Evolutionary conservation across 805 yeast species (phyloP).

Genomic region (Brettanomyces bruxellensis): DNA sequence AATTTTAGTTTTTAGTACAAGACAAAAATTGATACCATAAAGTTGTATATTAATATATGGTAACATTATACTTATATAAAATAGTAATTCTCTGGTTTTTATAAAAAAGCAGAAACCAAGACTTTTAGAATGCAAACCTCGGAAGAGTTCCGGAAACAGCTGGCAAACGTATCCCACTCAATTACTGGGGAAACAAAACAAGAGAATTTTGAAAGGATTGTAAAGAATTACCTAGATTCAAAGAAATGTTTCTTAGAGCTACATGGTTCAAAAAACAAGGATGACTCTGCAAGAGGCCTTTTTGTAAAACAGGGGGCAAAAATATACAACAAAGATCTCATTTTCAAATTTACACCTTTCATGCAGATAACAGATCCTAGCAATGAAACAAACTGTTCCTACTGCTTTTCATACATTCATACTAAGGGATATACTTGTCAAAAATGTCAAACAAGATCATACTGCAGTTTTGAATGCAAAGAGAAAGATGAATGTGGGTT

Average conservation of each 20-base stretch:
- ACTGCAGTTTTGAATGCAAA: background rate
- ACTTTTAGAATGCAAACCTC: too few relatives aligned
- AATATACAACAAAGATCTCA: background rate
- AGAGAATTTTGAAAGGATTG: background rate
- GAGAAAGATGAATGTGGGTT: background rate
- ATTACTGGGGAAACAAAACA: too few relatives aligned
- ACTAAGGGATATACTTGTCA: background rate
- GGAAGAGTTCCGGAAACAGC: too few relatives aligned
- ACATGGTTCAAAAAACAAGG: background rate
- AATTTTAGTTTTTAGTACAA: too few relatives aligned
- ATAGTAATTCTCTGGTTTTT: too few relatives aligned
- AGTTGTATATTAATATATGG: too few relatives aligned
- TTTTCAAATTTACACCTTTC: slow-evolving; percentile 3
- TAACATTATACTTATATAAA: too few relatives aligned
- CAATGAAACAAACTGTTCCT: slow-evolving; percentile 3
- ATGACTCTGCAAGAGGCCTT: slow-evolving; percentile 4
- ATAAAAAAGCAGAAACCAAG: too few relatives aligned
- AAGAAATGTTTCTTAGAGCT: background rate
- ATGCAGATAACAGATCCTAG: slow-evolving; percentile 3
- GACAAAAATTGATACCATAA: too few relatives aligned
- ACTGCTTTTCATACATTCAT: slow-evolving; percentile 3
- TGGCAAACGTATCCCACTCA: background rate
- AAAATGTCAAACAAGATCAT: background rate
- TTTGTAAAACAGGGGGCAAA: slow-evolving; percentile 1
- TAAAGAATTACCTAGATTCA: background rate